phyloP scores from a whole-genome alignment of 306 rosid genomes.

The Lathyrus aphaca region DNA sequence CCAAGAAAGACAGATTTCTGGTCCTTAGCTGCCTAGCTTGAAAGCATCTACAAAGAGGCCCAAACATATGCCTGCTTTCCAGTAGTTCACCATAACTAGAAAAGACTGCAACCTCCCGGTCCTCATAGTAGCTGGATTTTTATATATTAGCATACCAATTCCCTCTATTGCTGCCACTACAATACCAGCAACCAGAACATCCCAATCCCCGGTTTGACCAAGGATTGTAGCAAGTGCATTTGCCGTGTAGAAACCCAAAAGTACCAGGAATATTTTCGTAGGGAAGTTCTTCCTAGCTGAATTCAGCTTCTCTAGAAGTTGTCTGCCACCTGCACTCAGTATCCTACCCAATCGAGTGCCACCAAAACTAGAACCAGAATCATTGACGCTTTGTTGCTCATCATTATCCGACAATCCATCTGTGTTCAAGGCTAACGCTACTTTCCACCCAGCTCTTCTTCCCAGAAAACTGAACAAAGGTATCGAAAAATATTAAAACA shows the following conservation, averaged over 20 bases:
- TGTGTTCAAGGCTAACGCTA: conserved; percentile 83
- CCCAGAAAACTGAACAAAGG: conserved; percentile 58
- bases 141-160: conserved; percentile 88
- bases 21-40: conserved; percentile 78
- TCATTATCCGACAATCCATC: conserved; percentile 71
- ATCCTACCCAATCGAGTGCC: conserved; percentile 92
- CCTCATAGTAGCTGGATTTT: conserved; percentile 58
- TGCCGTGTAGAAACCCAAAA: conserved; percentile 97
- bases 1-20: conserved; percentile 4
- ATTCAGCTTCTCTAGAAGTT: conserved; percentile 79
- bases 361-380: conserved; percentile 61
- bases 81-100: conserved; percentile 73
- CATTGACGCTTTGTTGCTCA: conserved; percentile 61
- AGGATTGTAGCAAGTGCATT: conserved; percentile 96
- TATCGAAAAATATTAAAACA: conserved; percentile 40
- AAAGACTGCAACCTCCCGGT: conserved; percentile 74
- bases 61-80: conserved; percentile 99
- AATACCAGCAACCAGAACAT: conserved; percentile 92
- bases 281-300: conserved; percentile 86
- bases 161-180: conserved; percentile 97
- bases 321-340: conserved; percentile 80
- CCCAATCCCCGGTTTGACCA: conserved; percentile 98
- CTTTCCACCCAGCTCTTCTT: conserved; percentile 58
- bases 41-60: conserved; percentile 98
- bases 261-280: conserved; percentile 83